Conservation (phyloP, 179 eudicot genomes). For the Beta macrorhiza region DNA sequence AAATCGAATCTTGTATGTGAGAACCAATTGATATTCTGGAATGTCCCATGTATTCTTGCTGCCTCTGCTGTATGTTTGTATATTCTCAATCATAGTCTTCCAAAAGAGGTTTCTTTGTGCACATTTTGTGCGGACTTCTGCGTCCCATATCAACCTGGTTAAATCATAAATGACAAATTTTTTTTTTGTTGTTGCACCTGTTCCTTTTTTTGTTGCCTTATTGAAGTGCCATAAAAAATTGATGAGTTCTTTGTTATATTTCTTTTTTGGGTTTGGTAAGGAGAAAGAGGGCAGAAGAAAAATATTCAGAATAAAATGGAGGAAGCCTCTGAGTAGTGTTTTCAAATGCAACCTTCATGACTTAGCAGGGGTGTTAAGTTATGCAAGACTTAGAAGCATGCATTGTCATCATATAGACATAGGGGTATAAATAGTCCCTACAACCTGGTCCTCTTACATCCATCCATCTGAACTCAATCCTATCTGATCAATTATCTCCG, state of each 20-base stretch:
- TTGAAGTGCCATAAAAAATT: not conserved
- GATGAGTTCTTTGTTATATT: no score
- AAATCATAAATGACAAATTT: not conserved
- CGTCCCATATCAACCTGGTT: slow-evolving; percentile 4
- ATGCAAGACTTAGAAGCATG: slow-evolving; percentile 48
- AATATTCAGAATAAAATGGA: not conserved
- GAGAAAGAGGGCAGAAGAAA: not conserved
- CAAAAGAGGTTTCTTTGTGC: slow-evolving; percentile 14
- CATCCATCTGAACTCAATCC: slow-evolving; percentile 2
- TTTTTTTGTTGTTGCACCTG: not conserved
- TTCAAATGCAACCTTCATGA: slow-evolving; percentile 37
- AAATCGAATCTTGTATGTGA: not conserved
- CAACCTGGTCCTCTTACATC: not conserved
- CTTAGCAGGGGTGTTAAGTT: slow-evolving; percentile 50
- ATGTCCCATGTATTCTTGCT: not conserved
- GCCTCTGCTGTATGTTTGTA: slow-evolving; percentile 22
- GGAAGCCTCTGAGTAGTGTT: slow-evolving; percentile 32
- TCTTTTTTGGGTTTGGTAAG: not conserved
- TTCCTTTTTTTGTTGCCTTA: not conserved
- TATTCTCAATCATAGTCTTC: slow-evolving; percentile 12
- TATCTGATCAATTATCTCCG: not conserved
- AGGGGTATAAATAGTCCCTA: slow-evolving; percentile 11
- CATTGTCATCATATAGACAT: not conserved
- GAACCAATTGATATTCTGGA: not conserved
- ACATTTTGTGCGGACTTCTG: not conserved